Conservation (phyloP, 2,329 filamentous ascomycete species). For the Colletotrichum lupini region DNA sequence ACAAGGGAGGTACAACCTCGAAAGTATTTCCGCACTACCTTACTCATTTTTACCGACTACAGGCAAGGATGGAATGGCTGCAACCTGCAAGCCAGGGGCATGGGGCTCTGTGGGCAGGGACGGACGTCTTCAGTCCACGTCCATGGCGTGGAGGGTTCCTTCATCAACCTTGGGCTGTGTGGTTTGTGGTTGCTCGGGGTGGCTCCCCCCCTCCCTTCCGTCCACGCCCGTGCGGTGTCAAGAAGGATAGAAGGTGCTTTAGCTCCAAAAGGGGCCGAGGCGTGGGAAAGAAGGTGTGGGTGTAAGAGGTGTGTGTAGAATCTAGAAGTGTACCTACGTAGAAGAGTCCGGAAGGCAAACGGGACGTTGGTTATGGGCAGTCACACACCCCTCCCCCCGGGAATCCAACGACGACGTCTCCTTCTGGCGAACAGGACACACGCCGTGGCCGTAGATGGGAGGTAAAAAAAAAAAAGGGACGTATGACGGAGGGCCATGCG, state of each 20-base stretch:
- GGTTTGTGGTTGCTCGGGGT: not conserved
- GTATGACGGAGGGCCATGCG: slow-evolving; percentile 31
- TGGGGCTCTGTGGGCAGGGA: slow-evolving; percentile 36
- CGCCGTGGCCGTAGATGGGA: slow-evolving; percentile 24
- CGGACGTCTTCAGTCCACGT: slow-evolving; percentile 7
- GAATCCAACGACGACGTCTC: slow-evolving; percentile 22
- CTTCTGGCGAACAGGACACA: not conserved
- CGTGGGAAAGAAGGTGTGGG: slow-evolving; percentile 20
- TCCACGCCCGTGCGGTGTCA: slow-evolving; percentile 31
- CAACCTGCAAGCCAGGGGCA: slow-evolving; percentile 33
- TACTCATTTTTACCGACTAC: slow-evolving; percentile 8
- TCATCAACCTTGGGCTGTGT: not conserved
- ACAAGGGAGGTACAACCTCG: slow-evolving; percentile 9
- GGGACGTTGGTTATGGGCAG: slow-evolving; percentile 13
- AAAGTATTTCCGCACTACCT: slow-evolving; percentile 4
- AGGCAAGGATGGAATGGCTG: slow-evolving; percentile 12
- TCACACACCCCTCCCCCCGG: not conserved
- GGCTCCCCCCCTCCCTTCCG: not conserved
- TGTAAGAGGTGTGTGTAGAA: slow-evolving; percentile 10
- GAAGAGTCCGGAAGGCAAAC: slow-evolving; percentile 2
- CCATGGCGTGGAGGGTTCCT: slow-evolving; percentile 22
- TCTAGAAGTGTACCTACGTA: not conserved
- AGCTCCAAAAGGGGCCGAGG: slow-evolving; percentile 14
- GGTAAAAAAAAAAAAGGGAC: not conserved
- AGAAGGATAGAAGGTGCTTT: slow-evolving; percentile 25